Evolutionary conservation across 495 filamentous ascomycete genomes (phyloP).

Genomic region (Chaetomium fimeti): DNA sequence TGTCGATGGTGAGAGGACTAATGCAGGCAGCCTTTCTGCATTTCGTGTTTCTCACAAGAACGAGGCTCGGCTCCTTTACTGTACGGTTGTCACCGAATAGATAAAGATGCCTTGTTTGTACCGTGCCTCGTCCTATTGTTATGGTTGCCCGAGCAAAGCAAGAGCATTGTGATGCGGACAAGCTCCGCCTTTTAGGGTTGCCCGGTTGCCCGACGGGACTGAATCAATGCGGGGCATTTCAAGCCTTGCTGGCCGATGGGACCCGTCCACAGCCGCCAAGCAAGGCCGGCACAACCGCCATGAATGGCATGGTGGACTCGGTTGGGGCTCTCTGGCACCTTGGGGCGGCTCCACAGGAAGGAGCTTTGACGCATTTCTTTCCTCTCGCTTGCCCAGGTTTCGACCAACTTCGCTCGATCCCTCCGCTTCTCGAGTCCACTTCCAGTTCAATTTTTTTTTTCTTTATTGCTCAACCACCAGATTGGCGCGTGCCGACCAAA

Average conservation of each 20-base stretch:
- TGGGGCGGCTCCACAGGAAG: conserved; percentile 6
- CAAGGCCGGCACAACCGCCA: neutral
- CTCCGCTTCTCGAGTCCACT: conserved; percentile 20
- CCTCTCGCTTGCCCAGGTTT: conserved; percentile 13
- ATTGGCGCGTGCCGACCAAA: conserved; percentile 1
- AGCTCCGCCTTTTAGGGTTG: conserved; percentile 8
- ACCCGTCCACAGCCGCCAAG: conserved; percentile 5
- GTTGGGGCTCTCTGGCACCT: neutral
- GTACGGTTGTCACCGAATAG: neutral
- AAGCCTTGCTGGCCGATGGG: neutral
- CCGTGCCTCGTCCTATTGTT: conserved; percentile 3
- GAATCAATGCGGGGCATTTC: conserved; percentile 9
- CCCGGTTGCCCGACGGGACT: neutral
- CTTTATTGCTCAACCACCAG: conserved; percentile 1
- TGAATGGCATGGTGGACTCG: neutral
- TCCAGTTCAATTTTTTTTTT: conserved; percentile 10
- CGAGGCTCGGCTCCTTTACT: neutral
- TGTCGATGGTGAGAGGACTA: neutral
- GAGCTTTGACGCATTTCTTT: conserved; percentile 25
- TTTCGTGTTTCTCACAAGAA: neutral
- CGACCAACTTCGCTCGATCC: conserved; percentile 18
- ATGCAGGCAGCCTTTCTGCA: neutral
- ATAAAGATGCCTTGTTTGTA: neutral
- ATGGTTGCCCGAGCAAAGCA: neutral
- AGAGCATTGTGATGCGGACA: neutral